Evolutionary conservation across 163 green algal genomes (phyloP), one percentile per base, ranked within the genome.

Genomic region (Trebouxiophyceae sp.): DNA sequence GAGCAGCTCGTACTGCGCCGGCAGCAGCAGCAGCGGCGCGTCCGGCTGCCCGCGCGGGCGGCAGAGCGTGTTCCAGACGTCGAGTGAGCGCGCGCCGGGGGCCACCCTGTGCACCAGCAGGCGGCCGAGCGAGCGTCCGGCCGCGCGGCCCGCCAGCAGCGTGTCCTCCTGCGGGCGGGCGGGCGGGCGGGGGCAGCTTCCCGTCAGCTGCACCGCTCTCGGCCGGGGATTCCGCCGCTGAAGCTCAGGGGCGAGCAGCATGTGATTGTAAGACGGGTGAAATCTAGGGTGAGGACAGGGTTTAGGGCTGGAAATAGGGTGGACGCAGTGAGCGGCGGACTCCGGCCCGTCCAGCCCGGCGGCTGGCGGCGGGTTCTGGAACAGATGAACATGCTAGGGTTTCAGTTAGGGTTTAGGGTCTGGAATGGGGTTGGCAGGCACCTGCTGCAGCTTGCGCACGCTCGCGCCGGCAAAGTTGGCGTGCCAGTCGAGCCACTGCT

Each of bases 401-500:
- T n/a, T n/a, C n/a, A n/a, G n/a, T n/a, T n/a, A n/a, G n/a, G n/a
- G n/a, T n/a, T n/a, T n/a, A 6, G 1, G n/a, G n/a, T 2, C 5
- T 34, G 6, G 7, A 60, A 5, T 1, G 24, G 28, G 2, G 22
- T 2, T 6, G 1, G 55, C 12, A 50, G 39, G 39, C 6, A 60
- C 58, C 58, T 65, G 33, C 19, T 45, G 33, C 29, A 31, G 26
- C 26, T 55, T 29, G 3, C 26, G 4, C 2, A 33, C 23, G 26
- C 34, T 33, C n/a, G 33, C 34, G 33, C 24, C 29, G 34, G 27
- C 31, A 6, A 65, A 65, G 33, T 67, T n/a, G 31, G 54, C 31
- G 56, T 71, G 65, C 65, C 65, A 71, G 28, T 34, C 23, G 27
- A 54, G 39, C 65, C 65, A 71, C 23, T 34, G 22, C 22, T 50